A percentile compares a stretch with the other conserved stretches of the same genome.
These are phyloP conservation scores for Podospora pseudocomata DNA, from an alignment of 495 filamentous ascomycete genomes.

Conservation along the genomic window DNA sequence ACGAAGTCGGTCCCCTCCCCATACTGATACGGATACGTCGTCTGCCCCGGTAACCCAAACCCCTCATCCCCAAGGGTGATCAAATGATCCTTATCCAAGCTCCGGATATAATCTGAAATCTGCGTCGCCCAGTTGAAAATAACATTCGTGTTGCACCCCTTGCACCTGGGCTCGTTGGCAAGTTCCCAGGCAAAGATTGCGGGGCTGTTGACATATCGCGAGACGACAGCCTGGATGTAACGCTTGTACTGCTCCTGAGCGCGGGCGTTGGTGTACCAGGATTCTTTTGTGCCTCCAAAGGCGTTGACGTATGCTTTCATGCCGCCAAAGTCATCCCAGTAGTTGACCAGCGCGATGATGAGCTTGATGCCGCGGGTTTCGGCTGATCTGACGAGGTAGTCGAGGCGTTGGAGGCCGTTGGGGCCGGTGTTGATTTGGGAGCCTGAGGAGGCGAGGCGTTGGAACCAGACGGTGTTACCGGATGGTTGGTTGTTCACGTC, in stretches of 20 bases:
- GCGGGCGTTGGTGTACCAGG: conserved; percentile 55
- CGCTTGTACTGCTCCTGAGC: conserved; percentile 58
- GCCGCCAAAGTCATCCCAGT: conserved; percentile 63
- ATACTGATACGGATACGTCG: conserved; percentile 53
- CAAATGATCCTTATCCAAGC: conserved; percentile 60
- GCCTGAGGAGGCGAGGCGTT: conserved; percentile 50
- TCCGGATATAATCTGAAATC: conserved; percentile 60
- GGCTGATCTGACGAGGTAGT: conserved; percentile 52
- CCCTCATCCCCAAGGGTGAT: conserved; percentile 66
- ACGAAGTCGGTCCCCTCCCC: conserved; percentile 59
- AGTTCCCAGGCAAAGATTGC: conserved; percentile 72
- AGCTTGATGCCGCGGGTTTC: conserved; percentile 53
- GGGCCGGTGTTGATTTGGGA: conserved; percentile 64
- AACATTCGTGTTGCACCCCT: conserved; percentile 53
- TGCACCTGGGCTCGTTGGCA: conserved; percentile 67
- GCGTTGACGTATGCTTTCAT: conserved; percentile 60
- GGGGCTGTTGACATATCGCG: conserved; percentile 52
- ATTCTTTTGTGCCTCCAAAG: conserved; percentile 53
- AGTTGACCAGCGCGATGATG: conserved; percentile 56
- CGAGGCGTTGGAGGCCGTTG: conserved; percentile 63
- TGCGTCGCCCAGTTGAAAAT: conserved; percentile 61
- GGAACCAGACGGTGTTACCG: conserved; percentile 55
- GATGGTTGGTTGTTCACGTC: conserved; percentile 45
- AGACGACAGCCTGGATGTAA: conserved; percentile 62
- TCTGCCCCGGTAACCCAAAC: conserved; percentile 41